phyloP scores from a whole-genome alignment of 192 early-diverging fungal species.

The Podila verticillata region DNA sequence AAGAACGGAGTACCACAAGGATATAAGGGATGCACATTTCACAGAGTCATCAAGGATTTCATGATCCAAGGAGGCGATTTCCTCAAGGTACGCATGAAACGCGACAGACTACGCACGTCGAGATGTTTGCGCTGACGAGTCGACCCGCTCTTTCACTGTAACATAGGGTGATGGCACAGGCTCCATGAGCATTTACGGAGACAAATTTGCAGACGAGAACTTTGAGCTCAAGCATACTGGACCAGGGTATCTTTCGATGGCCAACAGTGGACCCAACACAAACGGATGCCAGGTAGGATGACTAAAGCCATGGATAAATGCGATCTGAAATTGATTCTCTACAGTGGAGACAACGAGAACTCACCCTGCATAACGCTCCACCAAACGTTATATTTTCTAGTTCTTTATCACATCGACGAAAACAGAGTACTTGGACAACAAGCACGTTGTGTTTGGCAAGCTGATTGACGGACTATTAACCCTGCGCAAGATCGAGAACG shows the following conservation, averaged over 20 bases:
- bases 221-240: conserved; percentile 87
- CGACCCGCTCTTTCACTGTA: neutral
- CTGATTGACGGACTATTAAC: conserved; percentile 89
- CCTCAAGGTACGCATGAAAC: conserved; percentile 65
- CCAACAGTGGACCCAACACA: conserved; percentile 79
- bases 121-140: neutral
- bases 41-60: conserved; percentile 91
- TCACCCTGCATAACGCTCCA: too few relatives aligned
- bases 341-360: too few relatives aligned
- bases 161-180: conserved; percentile 86
- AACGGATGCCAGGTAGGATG: conserved; percentile 84
- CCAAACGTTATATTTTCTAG: conserved; percentile 39
- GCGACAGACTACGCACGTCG: too few relatives aligned
- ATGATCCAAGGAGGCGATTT: conserved; percentile 96
- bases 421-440: conserved; percentile 87
- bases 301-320: too few relatives aligned
- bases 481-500: conserved; percentile 94
- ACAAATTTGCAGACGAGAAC: conserved; percentile 83
- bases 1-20: conserved; percentile 85
- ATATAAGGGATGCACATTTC: conserved; percentile 86
- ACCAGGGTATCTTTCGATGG: conserved; percentile 90
- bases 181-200: conserved; percentile 86
- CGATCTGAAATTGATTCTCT: too few relatives aligned
- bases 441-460: conserved; percentile 90
- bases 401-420: conserved; percentile 94